These are phyloP conservation scores for Cutaneotrichosporon spelunceum DNA, from an alignment of 1,284 basidiomycete genomes.

Conservation along the genomic window DNA sequence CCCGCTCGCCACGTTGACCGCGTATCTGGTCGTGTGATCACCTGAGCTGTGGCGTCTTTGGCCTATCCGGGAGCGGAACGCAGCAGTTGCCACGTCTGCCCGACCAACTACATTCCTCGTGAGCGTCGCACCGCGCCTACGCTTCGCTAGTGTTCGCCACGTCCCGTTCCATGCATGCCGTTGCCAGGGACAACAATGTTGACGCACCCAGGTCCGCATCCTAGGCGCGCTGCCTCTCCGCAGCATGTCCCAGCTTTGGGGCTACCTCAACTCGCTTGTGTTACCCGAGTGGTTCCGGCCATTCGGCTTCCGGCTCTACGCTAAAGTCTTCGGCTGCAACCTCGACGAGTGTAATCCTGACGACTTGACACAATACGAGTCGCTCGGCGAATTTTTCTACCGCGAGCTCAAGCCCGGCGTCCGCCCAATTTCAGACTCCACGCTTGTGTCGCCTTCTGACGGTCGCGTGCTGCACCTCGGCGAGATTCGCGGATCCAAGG, in stretches of 20 bases:
- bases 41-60: neutral
- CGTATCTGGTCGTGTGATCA: conserved; percentile 1
- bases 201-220: conserved; percentile 72
- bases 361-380: conserved; percentile 75
- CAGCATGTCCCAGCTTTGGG: conserved; percentile 92
- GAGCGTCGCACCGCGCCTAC: neutral
- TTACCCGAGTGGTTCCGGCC: conserved; percentile 94
- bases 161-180: neutral
- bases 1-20: neutral
- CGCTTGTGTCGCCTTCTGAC: conserved; percentile 88
- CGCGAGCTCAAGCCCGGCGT: conserved; percentile 77
- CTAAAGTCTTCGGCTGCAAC: conserved; percentile 86
- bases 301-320: conserved; percentile 79
- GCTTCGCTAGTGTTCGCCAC: neutral
- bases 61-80: neutral
- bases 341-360: conserved; percentile 80
- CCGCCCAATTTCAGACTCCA: conserved; percentile 72
- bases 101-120: neutral
- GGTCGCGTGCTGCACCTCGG: conserved; percentile 92
- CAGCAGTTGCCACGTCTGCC: neutral
- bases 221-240: conserved; percentile 91
- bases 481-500: conserved; percentile 70
- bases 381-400: conserved; percentile 93
- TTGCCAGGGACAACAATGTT: neutral
- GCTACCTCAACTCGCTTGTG: conserved; percentile 85